phyloP scores from a whole-genome alignment of 768 basidiomycete genomes.

The Leccinum aurantiacum region DNA sequence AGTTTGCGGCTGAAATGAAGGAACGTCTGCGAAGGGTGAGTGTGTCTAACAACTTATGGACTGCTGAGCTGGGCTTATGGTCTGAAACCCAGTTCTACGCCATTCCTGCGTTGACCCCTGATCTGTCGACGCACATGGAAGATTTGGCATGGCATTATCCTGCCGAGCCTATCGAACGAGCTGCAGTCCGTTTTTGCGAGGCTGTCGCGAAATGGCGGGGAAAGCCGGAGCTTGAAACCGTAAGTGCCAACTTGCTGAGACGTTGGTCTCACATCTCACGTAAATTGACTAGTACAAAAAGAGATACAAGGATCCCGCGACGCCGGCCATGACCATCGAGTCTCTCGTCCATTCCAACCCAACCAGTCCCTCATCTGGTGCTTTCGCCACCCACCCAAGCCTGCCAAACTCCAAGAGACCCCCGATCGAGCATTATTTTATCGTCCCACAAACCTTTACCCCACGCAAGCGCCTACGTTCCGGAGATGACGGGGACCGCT shows the following conservation, averaged over 20 bases:
- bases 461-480: constrained; percentile 33
- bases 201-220: constrained; percentile 82
- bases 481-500: constrained; percentile 24
- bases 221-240: constrained; percentile 80
- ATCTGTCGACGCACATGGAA: constrained; percentile 79
- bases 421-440: constrained; percentile 40
- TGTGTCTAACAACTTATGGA: constrained; percentile 10
- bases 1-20: constrained; percentile 75
- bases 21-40: constrained; percentile 68
- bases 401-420: constrained; percentile 31
- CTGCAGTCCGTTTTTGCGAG: constrained; percentile 77
- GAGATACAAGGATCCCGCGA: constrained; percentile 35
- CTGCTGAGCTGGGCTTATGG: constrained; percentile 5
- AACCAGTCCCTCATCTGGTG: constrained; percentile 50
- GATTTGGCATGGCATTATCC: constrained; percentile 71
- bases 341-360: constrained; percentile 72
- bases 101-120: constrained; percentile 67
- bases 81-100: constrained; percentile 64
- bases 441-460: constrained; percentile 18
- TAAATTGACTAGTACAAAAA: constrained; percentile 55
- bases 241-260: constrained; percentile 27
- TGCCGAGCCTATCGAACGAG: constrained; percentile 77
- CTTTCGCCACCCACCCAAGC: constrained; percentile 17
- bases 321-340: constrained; percentile 56
- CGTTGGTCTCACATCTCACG: constrained; percentile 21